Evolutionary conservation across 2,329 filamentous ascomycete species (phyloP), one percentile per base, ranked within the genome.

Genomic region (Penicillium sclerotigenum): DNA sequence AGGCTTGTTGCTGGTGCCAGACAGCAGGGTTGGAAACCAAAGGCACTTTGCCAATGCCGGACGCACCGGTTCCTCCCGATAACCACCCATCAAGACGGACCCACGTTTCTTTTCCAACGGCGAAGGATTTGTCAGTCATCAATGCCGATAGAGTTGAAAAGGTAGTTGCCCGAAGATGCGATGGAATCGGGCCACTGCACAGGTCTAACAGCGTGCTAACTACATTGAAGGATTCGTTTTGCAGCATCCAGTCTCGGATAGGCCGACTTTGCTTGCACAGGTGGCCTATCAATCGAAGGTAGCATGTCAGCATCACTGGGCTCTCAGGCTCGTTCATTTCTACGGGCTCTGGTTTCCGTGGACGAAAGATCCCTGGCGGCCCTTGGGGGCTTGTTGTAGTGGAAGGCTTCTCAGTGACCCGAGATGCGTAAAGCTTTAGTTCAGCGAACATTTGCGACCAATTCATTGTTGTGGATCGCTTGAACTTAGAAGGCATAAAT

Each of bases 251-350:
- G 33, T 83, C 76, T 47, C 93, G 83, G 1, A 91, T 88, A 20
- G 80, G 78, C 56, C 83, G 79, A 67, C 90, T 96, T 68, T 93
- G 86, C 22, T 83, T 81, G 59, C 88, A 87, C 10, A 99, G 79
- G 71, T 95, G 91, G 4, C 90, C 85, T 65, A 96, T 89, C 5
- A 99, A 81, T 29, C 93, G 86, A 50, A 99, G 80, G 71, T 97
- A 97, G 65, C 91, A 93, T 69, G 97, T 91, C 28, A 99, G 81
- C 90, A 99, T 97, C 75, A 96, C 89, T n/a, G 88, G 87, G 38
- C 90, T 95, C 72, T 99, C 95, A 4, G 91, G 90, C 69, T 97
- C 93, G 28, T 96, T 91, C 58, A 90, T 86, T 58, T 88, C 82
- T 42, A 88, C 86, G 18, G 79, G 79, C 41, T 83, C 78, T 43